phyloP scores from a whole-genome alignment of 371 early-diverging fungal genomes.

The Syncephalis fuscata region DNA sequence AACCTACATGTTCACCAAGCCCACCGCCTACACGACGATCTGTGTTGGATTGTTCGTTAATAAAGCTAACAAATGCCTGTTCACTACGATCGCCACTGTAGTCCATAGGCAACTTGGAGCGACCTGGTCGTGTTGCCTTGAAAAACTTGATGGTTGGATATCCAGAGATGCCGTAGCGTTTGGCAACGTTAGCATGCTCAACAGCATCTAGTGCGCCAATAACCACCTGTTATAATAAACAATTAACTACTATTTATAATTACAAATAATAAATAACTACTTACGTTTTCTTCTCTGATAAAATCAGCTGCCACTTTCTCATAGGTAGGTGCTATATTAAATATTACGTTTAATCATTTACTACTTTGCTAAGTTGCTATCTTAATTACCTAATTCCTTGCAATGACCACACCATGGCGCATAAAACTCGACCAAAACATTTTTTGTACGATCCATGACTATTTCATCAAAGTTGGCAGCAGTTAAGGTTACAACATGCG shows the following conservation, averaged over 20 bases:
- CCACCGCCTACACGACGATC: constrained; percentile 64
- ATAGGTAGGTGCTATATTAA: constrained; percentile 33
- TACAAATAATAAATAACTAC: neutral
- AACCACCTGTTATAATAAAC: constrained; percentile 19
- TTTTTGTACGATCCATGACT: constrained; percentile 16
- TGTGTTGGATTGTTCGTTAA: constrained; percentile 80
- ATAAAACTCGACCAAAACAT: constrained; percentile 19
- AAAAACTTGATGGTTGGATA: constrained; percentile 85
- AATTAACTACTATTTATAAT: neutral
- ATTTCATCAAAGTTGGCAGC: constrained; percentile 14
- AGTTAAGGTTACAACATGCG: constrained; percentile 11
- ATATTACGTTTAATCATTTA: too few species aligned
- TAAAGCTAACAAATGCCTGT: constrained; percentile 66
- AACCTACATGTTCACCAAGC: constrained; percentile 24
- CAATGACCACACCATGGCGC: constrained; percentile 11
- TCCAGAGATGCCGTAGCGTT: constrained; percentile 48
- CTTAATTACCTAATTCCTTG: constrained; percentile 17
- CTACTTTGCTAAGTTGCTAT: neutral
- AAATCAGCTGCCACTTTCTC: constrained; percentile 37
- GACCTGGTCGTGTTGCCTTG: constrained; percentile 29
- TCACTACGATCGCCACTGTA: constrained; percentile 68
- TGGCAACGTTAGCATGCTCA: constrained; percentile 23
- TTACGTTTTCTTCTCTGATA: constrained; percentile 18
- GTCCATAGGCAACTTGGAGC: constrained; percentile 39
- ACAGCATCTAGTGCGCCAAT: constrained; percentile 88